Conservation (phyloP, 305 asterid genomes). For the Stenogyne calaminthoides region DNA sequence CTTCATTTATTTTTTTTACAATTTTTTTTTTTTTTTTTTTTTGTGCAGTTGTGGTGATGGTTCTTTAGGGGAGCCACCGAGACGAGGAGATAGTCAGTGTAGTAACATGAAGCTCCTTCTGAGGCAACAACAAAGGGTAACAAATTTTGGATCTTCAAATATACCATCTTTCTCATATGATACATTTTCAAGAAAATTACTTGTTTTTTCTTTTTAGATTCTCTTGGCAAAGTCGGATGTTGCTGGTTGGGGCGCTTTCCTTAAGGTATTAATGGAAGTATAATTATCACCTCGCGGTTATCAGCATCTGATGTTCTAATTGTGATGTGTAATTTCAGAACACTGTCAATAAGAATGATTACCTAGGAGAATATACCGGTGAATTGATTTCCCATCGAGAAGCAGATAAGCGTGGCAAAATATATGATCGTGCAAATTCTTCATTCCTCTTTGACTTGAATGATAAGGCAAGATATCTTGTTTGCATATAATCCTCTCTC, state of each 20-base stretch:
- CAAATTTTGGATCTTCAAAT: constrained; percentile 15
- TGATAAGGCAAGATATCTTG: constrained; percentile 68
- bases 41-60: constrained; percentile 95
- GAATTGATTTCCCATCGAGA: constrained; percentile 96
- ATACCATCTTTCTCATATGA: constrained; percentile 22
- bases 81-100: constrained; percentile 92
- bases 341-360: constrained; percentile 86
- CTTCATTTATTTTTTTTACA: background rate
- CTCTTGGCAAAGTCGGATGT: constrained; percentile 88
- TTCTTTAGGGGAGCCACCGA: constrained; percentile 79
- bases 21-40: background rate
- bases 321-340: constrained; percentile 50
- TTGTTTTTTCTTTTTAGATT: constrained; percentile 49
- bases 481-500: constrained; percentile 11
- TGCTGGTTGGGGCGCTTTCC: constrained; percentile 99
- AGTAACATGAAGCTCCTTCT: constrained; percentile 97
- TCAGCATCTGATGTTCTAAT: constrained; percentile 10
- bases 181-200: constrained; percentile 8
- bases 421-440: constrained; percentile 92
- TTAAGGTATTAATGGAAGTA: constrained; percentile 1
- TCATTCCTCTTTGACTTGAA: constrained; percentile 95
- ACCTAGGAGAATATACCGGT: constrained; percentile 98
- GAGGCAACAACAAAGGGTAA: constrained; percentile 95
- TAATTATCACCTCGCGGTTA: constrained; percentile 11
- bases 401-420: constrained; percentile 99